phyloP scores from a whole-genome alignment of 2,329 filamentous ascomycete genomes.

The Pleurostoma richardsiae region DNA sequence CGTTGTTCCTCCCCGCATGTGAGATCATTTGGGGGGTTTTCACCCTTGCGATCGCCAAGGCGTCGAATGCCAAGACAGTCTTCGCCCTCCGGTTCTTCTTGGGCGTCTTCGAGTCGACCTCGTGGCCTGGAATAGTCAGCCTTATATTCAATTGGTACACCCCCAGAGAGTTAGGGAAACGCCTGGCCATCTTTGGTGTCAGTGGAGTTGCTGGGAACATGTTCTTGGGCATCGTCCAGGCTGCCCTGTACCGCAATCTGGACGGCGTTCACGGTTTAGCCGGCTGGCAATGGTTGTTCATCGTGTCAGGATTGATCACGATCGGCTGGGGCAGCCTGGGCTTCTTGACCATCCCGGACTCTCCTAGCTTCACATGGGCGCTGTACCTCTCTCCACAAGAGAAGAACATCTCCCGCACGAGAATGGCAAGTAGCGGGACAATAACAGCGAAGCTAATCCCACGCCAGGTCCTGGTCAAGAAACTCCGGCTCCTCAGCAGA shows the following conservation, averaged over 20 bases:
- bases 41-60: slow-evolving; percentile 15
- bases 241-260: slow-evolving; percentile 34
- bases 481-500: slow-evolving; percentile 9
- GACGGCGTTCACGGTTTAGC: slow-evolving; percentile 38
- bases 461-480: slow-evolving; percentile 6
- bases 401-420: slow-evolving; percentile 7
- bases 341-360: slow-evolving; percentile 29
- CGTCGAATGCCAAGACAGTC: slow-evolving; percentile 21
- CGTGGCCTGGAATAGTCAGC: slow-evolving; percentile 25
- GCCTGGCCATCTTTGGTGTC: slow-evolving; percentile 37
- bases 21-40: slow-evolving; percentile 22
- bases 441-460: slow-evolving; percentile 12
- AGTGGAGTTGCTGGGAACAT: slow-evolving; percentile 36
- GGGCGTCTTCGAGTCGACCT: slow-evolving; percentile 25
- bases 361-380: slow-evolving; percentile 16
- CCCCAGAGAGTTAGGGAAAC: slow-evolving; percentile 29
- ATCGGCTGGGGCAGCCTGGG: slow-evolving; percentile 34
- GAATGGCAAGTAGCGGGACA: slow-evolving; percentile 10
- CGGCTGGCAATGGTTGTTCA: slow-evolving; percentile 50
- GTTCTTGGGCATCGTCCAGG: slow-evolving; percentile 38
- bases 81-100: slow-evolving; percentile 29
- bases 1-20: slow-evolving; percentile 29
- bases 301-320: slow-evolving; percentile 37
- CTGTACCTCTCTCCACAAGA: slow-evolving; percentile 11
- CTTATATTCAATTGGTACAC: slow-evolving; percentile 46